These are phyloP conservation scores for Aspergillus sp. DNA, from an alignment of 2,329 filamentous ascomycete species.

Conservation along the genomic window DNA sequence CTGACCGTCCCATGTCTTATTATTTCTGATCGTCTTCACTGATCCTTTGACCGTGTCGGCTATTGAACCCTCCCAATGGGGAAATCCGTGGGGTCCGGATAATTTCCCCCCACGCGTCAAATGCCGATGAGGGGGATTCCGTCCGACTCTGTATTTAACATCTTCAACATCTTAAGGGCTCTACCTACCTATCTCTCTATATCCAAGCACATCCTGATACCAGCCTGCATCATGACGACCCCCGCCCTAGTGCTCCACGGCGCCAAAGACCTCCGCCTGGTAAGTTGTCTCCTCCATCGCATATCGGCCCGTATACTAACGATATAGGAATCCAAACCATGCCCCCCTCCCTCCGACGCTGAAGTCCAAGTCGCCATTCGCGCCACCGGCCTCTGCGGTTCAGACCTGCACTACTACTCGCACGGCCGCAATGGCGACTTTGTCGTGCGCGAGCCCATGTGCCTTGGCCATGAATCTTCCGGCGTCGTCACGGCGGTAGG, in stretches of 20 bases:
- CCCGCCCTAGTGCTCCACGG: conserved; percentile 56
- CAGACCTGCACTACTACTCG: conserved; percentile 79
- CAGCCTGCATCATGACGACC: conserved; percentile 21
- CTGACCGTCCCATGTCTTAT: no score
- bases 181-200: no score
- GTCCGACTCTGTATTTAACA: conserved; percentile 5
- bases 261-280: conserved; percentile 59
- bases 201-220: neutral
- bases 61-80: conserved; percentile 11
- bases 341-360: conserved; percentile 46
- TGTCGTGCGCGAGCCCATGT: conserved; percentile 76
- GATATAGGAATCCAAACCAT: conserved; percentile 52
- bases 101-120: conserved; percentile 6
- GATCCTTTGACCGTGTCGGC: conserved; percentile 14
- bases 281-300: conserved; percentile 31
- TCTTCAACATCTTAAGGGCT: no score
- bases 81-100: no score
- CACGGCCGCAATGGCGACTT: conserved; percentile 87
- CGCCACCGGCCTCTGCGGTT: conserved; percentile 69
- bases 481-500: conserved; percentile 76
- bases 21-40: no score
- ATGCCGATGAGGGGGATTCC: conserved; percentile 19
- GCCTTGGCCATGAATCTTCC: conserved; percentile 74
- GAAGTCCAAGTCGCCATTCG: conserved; percentile 66
- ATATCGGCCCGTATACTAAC: conserved; percentile 8